Evolutionary conservation across 331 rosid species (phyloP).

Genomic region (Dryas integrifolia): DNA sequence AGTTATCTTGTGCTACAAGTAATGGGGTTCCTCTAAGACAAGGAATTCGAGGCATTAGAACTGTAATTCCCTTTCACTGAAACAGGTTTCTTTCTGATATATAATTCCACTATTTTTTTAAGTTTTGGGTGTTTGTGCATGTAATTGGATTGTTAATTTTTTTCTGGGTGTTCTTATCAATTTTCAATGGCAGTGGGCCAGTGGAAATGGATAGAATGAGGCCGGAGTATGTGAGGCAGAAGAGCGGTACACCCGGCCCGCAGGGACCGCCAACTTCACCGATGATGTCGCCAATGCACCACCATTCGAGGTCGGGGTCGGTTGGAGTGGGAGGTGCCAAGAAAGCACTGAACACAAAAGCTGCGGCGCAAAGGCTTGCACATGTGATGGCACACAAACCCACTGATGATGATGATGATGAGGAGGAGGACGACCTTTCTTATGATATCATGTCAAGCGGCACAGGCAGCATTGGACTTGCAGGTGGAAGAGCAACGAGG

Average conservation of each 20-base stretch:
- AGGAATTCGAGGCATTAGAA: constrained; percentile 9
- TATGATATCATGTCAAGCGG: constrained; percentile 45
- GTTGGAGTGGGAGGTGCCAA: constrained; percentile 38
- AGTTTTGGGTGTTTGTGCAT: not conserved
- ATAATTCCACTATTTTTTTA: not conserved
- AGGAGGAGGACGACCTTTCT: constrained; percentile 63
- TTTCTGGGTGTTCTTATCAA: not conserved
- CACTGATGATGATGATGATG: constrained; percentile 58
- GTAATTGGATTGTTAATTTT: not conserved
- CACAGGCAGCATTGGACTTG: constrained; percentile 68
- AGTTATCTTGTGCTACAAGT: constrained; percentile 6
- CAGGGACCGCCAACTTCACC: constrained; percentile 63
- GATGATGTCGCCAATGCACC: constrained; percentile 30
- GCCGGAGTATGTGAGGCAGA: constrained; percentile 47
- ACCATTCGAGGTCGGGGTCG: constrained; percentile 47
- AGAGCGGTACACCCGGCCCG: constrained; percentile 45
- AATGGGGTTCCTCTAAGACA: not conserved
- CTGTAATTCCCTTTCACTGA: not conserved
- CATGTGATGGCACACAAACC: constrained; percentile 76
- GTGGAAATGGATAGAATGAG: constrained; percentile 60
- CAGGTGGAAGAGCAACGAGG: constrained; percentile 56
- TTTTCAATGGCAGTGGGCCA: not conserved
- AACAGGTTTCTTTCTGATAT: not conserved
- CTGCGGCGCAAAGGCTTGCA: constrained; percentile 95
- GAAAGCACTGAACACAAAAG: constrained; percentile 76